Percentiles rank a stretch among this genome's conserved stretches.
Evolutionary conservation across 2,329 filamentous ascomycete genomes (phyloP).

Genomic region (Beauveria asiatica): DNA sequence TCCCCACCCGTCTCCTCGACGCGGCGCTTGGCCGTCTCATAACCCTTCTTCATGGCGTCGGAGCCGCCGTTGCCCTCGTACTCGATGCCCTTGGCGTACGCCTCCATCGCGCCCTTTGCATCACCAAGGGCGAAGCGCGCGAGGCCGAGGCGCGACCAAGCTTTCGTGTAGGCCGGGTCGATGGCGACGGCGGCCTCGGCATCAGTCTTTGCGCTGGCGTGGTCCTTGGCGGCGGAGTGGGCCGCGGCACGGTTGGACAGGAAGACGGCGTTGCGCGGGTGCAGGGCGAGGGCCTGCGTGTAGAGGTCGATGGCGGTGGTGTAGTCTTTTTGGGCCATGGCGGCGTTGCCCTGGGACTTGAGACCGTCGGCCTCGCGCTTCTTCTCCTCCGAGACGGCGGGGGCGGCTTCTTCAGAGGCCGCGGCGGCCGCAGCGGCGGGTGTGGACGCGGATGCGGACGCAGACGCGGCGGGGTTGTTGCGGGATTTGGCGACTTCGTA

Average conservation of each 20-base stretch:
- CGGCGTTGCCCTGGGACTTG: slow-evolving; percentile 86
- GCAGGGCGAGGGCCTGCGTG: slow-evolving; percentile 71
- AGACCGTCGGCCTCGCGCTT: slow-evolving; percentile 79
- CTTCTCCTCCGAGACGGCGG: slow-evolving; percentile 41
- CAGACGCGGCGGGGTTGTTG: slow-evolving; percentile 27
- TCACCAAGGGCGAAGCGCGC: slow-evolving; percentile 89
- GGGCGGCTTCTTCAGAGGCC: slow-evolving; percentile 29
- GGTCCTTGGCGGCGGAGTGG: slow-evolving; percentile 75
- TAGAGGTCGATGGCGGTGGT: slow-evolving; percentile 73
- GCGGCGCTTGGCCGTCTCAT: slow-evolving; percentile 82
- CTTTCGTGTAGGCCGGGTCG: slow-evolving; percentile 93
- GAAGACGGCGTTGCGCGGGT: slow-evolving; percentile 88
- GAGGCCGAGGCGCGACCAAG: slow-evolving; percentile 87
- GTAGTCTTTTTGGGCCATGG: slow-evolving; percentile 95
- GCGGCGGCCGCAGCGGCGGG: slow-evolving; percentile 29
- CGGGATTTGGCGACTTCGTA: slow-evolving; percentile 85
- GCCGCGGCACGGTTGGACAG: slow-evolving; percentile 95
- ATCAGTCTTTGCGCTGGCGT: slow-evolving; percentile 75
- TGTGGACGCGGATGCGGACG: slow-evolving; percentile 31
- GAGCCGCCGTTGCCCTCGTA: slow-evolving; percentile 89
- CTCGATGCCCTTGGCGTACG: slow-evolving; percentile 87
- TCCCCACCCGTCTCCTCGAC: slow-evolving; percentile 64
- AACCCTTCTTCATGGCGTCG: slow-evolving; percentile 95
- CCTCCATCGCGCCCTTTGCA: slow-evolving; percentile 85
- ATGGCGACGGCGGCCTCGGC: slow-evolving; percentile 83